These are phyloP conservation scores for Metroxylon sagu DNA, from an alignment of 176 grass and related monocot genomes.

Conservation along the genomic window DNA sequence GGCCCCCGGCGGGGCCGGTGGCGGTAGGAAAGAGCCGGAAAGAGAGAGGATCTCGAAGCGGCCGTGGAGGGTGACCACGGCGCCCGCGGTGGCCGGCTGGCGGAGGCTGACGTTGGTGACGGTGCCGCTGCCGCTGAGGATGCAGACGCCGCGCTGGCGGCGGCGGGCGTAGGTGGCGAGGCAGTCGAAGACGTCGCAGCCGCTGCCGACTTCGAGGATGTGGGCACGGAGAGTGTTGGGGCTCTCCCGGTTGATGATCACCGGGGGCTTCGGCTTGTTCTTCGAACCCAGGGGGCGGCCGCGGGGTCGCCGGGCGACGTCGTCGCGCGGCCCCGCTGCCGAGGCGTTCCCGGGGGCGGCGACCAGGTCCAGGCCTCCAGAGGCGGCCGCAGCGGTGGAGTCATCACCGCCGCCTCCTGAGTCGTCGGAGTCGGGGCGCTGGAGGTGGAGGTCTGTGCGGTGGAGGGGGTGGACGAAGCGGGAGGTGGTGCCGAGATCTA, in stretches of 20 bases:
- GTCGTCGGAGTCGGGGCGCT: constrained; percentile 7
- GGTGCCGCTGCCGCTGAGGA: constrained; percentile 71
- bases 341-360: too few species aligned
- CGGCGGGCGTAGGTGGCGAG: constrained; percentile 70
- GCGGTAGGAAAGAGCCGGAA: constrained; percentile 88
- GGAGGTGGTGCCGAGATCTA: constrained; percentile 82
- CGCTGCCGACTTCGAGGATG: constrained; percentile 81
- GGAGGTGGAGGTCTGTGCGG: constrained; percentile 17
- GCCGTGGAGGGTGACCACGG: constrained; percentile 61
- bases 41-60: constrained; percentile 97
- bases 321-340: neutral
- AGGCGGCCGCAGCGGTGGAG: too few species aligned
- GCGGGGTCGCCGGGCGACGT: constrained; percentile 51
- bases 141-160: constrained; percentile 83
- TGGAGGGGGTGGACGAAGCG: constrained; percentile 62
- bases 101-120: constrained; percentile 82
- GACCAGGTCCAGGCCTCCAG: too few species aligned
- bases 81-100: constrained; percentile 37
- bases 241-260: constrained; percentile 96
- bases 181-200: constrained; percentile 85
- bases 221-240: constrained; percentile 80
- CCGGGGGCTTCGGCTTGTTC: constrained; percentile 96
- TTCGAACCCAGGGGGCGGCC: constrained; percentile 83
- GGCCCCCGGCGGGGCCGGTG: constrained; percentile 82
- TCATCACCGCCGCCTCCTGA: neutral